phyloP scores from a whole-genome alignment of 2,329 filamentous ascomycete species.

The Paecilomyces variotii region DNA sequence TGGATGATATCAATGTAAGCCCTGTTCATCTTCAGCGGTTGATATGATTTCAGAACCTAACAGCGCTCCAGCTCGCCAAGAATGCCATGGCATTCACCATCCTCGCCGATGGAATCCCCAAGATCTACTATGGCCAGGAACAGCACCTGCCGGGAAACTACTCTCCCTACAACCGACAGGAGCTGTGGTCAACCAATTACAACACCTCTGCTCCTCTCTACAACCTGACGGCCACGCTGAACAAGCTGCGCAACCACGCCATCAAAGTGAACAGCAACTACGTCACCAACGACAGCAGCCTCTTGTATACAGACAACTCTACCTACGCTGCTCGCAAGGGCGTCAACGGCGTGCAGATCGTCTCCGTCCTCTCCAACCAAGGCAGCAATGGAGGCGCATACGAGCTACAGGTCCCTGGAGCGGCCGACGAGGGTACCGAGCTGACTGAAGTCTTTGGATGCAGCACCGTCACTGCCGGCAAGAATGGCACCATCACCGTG shows the following conservation, averaged over 20 bases:
- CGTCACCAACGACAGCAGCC: slow-evolving; percentile 25
- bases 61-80: slow-evolving; percentile 37
- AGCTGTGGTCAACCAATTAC: slow-evolving; percentile 47
- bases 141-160: slow-evolving; percentile 46
- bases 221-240: slow-evolving; percentile 36
- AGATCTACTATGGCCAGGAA: slow-evolving; percentile 57
- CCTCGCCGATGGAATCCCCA: slow-evolving; percentile 49
- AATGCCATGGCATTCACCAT: slow-evolving; percentile 54
- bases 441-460: slow-evolving; percentile 35
- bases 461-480: slow-evolving; percentile 11
- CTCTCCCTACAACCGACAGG: slow-evolving; percentile 42
- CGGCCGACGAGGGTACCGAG: slow-evolving; percentile 18
- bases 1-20: slow-evolving; percentile 38
- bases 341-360: slow-evolving; percentile 23
- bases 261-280: slow-evolving; percentile 27
- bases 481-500: slow-evolving; percentile 11
- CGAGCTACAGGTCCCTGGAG: slow-evolving; percentile 43
- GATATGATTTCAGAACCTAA: background rate
- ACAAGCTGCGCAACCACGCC: slow-evolving; percentile 40
- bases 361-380: slow-evolving; percentile 34
- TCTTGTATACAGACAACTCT: slow-evolving; percentile 31
- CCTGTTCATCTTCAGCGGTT: background rate
- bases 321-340: slow-evolving; percentile 38
- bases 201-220: slow-evolving; percentile 39
- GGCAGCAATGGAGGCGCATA: slow-evolving; percentile 31